phyloP scores from a whole-genome alignment of 306 rosid genomes.

The Cucumis melo region DNA sequence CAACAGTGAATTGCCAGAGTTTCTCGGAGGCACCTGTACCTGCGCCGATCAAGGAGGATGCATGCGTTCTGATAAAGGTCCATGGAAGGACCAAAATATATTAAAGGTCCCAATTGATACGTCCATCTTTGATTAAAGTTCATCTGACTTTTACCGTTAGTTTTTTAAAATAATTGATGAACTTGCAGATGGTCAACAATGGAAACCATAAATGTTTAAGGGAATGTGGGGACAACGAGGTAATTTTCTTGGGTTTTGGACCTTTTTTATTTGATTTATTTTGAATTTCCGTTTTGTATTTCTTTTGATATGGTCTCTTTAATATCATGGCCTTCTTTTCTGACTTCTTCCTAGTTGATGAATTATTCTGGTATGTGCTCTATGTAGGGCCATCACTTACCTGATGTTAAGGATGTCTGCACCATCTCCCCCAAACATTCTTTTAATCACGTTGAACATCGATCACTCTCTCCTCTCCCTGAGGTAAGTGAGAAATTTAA shows the following conservation, averaged over 20 bases:
- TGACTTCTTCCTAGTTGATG: background rate
- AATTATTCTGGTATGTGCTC: background rate
- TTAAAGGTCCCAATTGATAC: conserved; percentile 24
- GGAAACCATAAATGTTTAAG: conserved; percentile 62
- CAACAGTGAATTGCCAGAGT: conserved; percentile 77
- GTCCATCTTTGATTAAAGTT: background rate
- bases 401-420: conserved; percentile 8
- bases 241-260: conserved; percentile 14
- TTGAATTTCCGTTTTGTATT: background rate
- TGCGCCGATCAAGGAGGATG: conserved; percentile 83
- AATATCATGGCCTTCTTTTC: background rate
- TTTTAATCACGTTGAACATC: background rate
- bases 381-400: conserved; percentile 18
- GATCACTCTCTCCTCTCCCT: conserved; percentile 17
- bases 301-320: background rate
- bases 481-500: conserved; percentile 15
- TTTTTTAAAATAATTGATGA: conserved; percentile 1
- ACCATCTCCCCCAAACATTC: conserved; percentile 7
- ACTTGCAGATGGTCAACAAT: conserved; percentile 62
- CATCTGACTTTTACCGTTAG: background rate
- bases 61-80: conserved; percentile 83
- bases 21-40: conserved; percentile 79
- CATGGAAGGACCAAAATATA: conserved; percentile 68
- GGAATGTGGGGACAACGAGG: conserved; percentile 33
- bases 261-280: background rate